Base-by-base conservation (phyloP, 495 filamentous ascomycete species). In the Pyrenula massariospora region DNA sequence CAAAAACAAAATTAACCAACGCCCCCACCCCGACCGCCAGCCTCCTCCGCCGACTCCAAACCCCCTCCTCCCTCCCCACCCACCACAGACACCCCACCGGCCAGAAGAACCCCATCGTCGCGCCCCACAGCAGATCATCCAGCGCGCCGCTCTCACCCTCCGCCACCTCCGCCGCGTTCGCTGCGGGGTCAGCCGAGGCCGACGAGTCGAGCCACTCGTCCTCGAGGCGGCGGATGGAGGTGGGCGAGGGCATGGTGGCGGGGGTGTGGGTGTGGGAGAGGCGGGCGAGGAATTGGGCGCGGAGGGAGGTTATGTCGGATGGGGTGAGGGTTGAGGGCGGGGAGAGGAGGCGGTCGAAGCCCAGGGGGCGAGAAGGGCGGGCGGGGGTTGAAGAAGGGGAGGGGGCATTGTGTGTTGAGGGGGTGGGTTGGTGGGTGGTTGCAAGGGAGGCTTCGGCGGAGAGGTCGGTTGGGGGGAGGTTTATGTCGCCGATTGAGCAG, bases 31-130 rank as follows among this genome's bases (percentile, higher is more conserved):
- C 81, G 15, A 96, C 87, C 59, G 91, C 90, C 60, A 94, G 80
- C 63, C 87, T 80, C 77, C 88, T 85, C 63, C 90, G 70, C 71
- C 82, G 80, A 47, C 83, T 87, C 83, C 89, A 95, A 57, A 96
- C 84, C 11, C 90, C 90, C 58, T 94, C 88, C 70, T 96, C 91
- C 55, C 90, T 75, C 52, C 91, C 74, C 66, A 92, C 67, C 90
- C 89, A 95, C 51, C 84, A 83, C 24, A 90, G 75, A 63, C 88
- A 89, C 0, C 86, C 90, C 49, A 97, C 66, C 24, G 93, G 91
- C 84, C 91, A 98, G 66, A 98, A 85, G 71, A 96, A 96, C 21
- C 93, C 93, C 64, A 91, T 88, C 23, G 93, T 70, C 63, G 87
- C 89, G 1, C 91, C 93, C 73, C 82, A 87, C 61, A 96, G 77